Percentiles rank a stretch among this genome's conserved stretches.
Conservation (phyloP, 2,329 filamentous ascomycete species). For the Aureobasidium vineae region DNA sequence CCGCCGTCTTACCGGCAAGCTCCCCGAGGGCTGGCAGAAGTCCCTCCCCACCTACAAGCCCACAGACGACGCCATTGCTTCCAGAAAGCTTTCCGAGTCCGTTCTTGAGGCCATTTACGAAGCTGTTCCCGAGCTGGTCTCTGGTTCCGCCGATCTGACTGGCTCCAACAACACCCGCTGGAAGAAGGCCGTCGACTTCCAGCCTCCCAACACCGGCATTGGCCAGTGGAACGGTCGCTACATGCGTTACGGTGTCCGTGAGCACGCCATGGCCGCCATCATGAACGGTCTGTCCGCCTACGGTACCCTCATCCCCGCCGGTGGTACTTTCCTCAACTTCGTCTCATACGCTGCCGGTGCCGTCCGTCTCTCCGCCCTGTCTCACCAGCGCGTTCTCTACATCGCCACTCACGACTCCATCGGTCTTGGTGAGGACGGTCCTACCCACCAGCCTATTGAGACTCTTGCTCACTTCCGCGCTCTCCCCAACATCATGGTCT, state of each 20-base stretch:
- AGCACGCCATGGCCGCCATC: slow-evolving; percentile 89
- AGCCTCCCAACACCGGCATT: slow-evolving; percentile 79
- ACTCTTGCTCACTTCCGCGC: slow-evolving; percentile 98
- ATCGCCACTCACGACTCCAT: slow-evolving; percentile 99
- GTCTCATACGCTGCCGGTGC: slow-evolving; percentile 96
- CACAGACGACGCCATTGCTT: slow-evolving; percentile 78
- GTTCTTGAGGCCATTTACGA: slow-evolving; percentile 86
- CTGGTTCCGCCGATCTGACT: slow-evolving; percentile 96
- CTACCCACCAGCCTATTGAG: slow-evolving; percentile 99
- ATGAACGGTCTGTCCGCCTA: slow-evolving; percentile 96
- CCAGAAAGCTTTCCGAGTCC: slow-evolving; percentile 93
- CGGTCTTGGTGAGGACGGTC: slow-evolving; percentile 96
- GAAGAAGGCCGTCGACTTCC: slow-evolving; percentile 97
- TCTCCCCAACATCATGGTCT: slow-evolving; percentile 98
- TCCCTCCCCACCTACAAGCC: slow-evolving; percentile 86
- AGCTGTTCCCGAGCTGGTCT: slow-evolving; percentile 83
- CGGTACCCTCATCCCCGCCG: slow-evolving; percentile 89
- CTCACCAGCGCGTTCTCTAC: slow-evolving; percentile 88
- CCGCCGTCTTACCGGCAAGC: slow-evolving; percentile 76
- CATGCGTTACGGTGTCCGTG: slow-evolving; percentile 86
- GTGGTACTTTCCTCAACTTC: slow-evolving; percentile 99
- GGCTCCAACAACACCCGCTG: slow-evolving; percentile 98
- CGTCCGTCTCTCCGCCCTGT: slow-evolving; percentile 89
- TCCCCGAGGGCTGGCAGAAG: slow-evolving; percentile 97
- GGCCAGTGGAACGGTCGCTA: slow-evolving; percentile 92